Conservation (phyloP, 2,329 filamentous ascomycete genomes). For the Talaromyces sp. region DNA sequence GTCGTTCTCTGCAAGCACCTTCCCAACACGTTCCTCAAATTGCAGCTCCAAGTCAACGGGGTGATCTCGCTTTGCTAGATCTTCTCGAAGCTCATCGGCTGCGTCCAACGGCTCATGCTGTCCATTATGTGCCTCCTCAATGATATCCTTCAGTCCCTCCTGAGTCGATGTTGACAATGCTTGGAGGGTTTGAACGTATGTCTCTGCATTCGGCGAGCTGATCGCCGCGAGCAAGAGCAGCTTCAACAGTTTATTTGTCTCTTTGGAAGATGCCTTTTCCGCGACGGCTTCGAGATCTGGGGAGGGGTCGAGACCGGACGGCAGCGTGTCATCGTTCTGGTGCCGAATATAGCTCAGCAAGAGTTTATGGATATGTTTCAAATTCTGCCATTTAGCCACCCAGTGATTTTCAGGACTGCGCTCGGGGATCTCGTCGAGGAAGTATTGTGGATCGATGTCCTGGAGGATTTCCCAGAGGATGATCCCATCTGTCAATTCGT, state of each 20-base stretch:
- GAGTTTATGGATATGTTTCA: constrained; percentile 52
- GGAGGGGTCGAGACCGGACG: constrained; percentile 43
- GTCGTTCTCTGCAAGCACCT: constrained; percentile 60
- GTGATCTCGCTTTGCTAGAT: constrained; percentile 36
- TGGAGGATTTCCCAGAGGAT: constrained; percentile 53
- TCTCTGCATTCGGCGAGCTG: constrained; percentile 58
- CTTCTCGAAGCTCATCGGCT: constrained; percentile 42
- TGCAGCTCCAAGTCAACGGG: constrained; percentile 49
- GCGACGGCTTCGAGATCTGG: constrained; percentile 53
- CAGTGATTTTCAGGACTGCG: constrained; percentile 48
- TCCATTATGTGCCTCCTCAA: constrained; percentile 49
- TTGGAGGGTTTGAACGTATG: constrained; percentile 56
- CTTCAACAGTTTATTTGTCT: constrained; percentile 60
- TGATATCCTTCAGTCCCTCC: constrained; percentile 50
- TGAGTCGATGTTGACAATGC: constrained; percentile 47
- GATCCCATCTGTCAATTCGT: constrained; percentile 49
- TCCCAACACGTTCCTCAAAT: constrained; percentile 53
- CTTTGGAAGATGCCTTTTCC: constrained; percentile 45
- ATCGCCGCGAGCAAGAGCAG: constrained; percentile 66
- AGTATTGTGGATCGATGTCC: constrained; percentile 52
- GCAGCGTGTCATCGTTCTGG: constrained; percentile 48
- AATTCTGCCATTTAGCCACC: constrained; percentile 53
- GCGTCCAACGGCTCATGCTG: constrained; percentile 40
- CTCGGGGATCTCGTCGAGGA: constrained; percentile 52
- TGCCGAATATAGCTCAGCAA: constrained; percentile 49